Base-by-base conservation (phyloP, 2,329 filamentous ascomycete species). In the Chrysosporium keratinophilum region DNA sequence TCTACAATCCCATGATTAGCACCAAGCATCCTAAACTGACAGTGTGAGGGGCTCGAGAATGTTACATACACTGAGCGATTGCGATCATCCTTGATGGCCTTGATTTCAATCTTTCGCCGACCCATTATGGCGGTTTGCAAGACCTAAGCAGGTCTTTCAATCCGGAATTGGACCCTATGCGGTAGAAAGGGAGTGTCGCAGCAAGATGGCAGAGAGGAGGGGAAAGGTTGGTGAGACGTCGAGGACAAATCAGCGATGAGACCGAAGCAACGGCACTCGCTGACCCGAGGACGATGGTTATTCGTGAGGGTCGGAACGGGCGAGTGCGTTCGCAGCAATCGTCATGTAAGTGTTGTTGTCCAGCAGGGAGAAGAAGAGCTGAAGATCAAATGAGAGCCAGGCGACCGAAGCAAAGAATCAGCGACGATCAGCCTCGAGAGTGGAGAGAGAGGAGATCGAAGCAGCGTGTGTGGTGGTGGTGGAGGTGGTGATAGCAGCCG, bases 31-130 rank as follows among this genome's bases (percentile, higher is more conserved):
- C n/a, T 12, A 42, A 23, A 34, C 42, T 54, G 42, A 14, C 42
- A 50, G 52, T n/a, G 28, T 47, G 33, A 43, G 17, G 44, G 31
- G 34, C 28, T 54, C 14, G 47, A 49, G 50, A 39, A 37, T 40
- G 53, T 33, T 55, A 77, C 88, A 73, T 88, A 96, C 90, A 96
- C 90, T 65, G 90, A 95, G 69, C 90, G 88, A 69, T 96, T 96
- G 66, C 90, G 83, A 73, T 96, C 90, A 82, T 96, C 90, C 74
- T 95, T 96, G 79, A 97, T 97, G 63, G 91, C 88, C 76, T 96
- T 96, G 78, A 98, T 97, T 77, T 97, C 93, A 69, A 98, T 98
- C 82, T 98, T 98, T 80, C 93, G 84, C 72, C 93, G 85, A 71
- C 93, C 93, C 93, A 98, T 98, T 52, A 58, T 73, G 66, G 59